Base-by-base conservation (phyloP, 768 basidiomycete genomes). In the Lactarius sp. region DNA sequence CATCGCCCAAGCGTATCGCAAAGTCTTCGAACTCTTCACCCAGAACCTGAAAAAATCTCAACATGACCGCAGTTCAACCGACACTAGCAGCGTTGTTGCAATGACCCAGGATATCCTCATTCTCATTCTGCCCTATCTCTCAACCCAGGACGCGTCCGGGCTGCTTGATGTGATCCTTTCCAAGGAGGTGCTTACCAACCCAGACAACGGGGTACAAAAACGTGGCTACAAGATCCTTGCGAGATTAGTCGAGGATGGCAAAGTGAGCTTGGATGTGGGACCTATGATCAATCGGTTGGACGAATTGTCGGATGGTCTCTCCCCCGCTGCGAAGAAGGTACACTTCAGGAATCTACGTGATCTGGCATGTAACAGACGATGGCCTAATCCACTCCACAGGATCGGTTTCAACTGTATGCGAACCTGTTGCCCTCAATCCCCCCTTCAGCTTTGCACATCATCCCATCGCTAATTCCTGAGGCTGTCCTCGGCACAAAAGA, bases 401-500 rank as follows among this genome's bases (percentile, higher is more conserved):
- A 98, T 73, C 89, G 97, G 7, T 85, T 94, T 66, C 81, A 80
- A 56, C 78, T 98, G 0, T 79, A 98, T 52, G 73, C 86, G 3
- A 77, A 81, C 0, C 80, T 98, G 49, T 78, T 98, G 36, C 80
- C 83, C 9, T 73, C 75, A 27, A 80, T 98, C 37, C 86, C 92
- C 0, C 74, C 86, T 1, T 82, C 84, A 6, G 80, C 85, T 20
- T 75, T 98, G 68, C 90, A 97, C 68, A 75, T 96, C 54, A 86
- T 99, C 54, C 90, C 94, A 1, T 86, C 88, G 1, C 77, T 98
- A 27, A 88, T 98, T 52, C 93, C 96, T 3, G 97, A 99, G 76
- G 92, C 90, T 14, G 90, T 98, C 9, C 77, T 99, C 33, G 94
- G 92, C 1, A 98, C 95, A 13, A 99, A 99, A 73, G 96, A 99